Percentiles rank a stretch among this genome's conserved stretches.
These are phyloP conservation scores for Quercus mongolica DNA, from an alignment of 306 rosid species.

Conservation along the genomic window DNA sequence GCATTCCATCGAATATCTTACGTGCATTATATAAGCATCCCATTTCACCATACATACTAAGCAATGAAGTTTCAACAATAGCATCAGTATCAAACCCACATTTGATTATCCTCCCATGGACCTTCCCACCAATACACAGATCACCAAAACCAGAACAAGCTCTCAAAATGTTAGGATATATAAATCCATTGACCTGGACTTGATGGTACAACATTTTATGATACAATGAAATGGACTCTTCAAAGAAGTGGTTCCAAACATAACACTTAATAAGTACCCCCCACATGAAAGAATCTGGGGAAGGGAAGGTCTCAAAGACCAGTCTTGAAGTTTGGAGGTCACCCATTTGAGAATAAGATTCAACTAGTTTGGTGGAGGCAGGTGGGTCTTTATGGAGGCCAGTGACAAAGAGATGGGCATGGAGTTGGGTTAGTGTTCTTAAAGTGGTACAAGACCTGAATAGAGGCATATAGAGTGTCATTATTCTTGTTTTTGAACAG, in stretches of 20 bases:
- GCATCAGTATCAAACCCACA: conserved; percentile 52
- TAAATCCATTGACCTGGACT: conserved; percentile 31
- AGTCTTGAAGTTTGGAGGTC: conserved; percentile 53
- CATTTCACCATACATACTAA: conserved; percentile 62
- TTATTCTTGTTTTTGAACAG: conserved; percentile 1
- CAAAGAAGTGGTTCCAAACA: conserved; percentile 47
- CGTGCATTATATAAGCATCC: conserved; percentile 46
- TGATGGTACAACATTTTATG: conserved; percentile 25
- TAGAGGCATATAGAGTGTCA: conserved; percentile 80
- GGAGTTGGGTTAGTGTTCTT: conserved; percentile 66
- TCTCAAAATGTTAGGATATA: conserved; percentile 69
- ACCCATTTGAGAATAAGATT: conserved; percentile 74
- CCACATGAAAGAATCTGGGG: conserved; percentile 88
- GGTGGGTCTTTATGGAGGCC: conserved; percentile 69
- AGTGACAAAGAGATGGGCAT: conserved; percentile 60
- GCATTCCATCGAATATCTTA: conserved; percentile 72
- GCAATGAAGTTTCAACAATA: conserved; percentile 66
- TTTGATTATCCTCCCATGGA: conserved; percentile 69
- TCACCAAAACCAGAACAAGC: conserved; percentile 61
- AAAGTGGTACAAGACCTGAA: conserved; percentile 56
- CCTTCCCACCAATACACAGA: conserved; percentile 42
- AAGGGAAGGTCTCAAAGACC: conserved; percentile 51
- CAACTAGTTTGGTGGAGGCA: conserved; percentile 71
- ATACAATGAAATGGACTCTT: conserved; percentile 38
- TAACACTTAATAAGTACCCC: conserved; percentile 71